Percentiles rank a stretch among this genome's conserved stretches.
phyloP scores from a whole-genome alignment of 306 rosid species.

The Prinsepia uniflora region DNA sequence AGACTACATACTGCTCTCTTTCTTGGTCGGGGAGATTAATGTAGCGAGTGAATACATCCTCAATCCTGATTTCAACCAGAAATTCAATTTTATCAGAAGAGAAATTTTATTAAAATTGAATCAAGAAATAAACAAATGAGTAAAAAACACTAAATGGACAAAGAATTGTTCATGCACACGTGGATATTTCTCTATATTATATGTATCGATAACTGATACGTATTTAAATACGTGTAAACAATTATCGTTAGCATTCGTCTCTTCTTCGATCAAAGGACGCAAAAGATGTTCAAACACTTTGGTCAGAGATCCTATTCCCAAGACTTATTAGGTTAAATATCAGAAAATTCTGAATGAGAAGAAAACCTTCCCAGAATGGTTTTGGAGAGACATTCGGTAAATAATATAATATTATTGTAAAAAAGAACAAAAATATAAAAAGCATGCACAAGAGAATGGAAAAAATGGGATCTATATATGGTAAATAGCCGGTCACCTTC shows the following conservation, averaged over 20 bases:
- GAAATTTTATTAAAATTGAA: background rate
- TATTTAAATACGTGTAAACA: background rate
- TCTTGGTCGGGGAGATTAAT: constrained; percentile 77
- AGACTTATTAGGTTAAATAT: constrained; percentile 1
- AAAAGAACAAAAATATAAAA: background rate
- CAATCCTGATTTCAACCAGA: constrained; percentile 47
- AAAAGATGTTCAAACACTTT: background rate
- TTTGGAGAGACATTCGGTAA: background rate
- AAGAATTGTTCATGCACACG: no score
- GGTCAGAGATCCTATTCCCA: constrained; percentile 8
- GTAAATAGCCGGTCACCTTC: constrained; percentile 35
- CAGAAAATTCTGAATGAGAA: background rate
- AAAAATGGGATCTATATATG: background rate
- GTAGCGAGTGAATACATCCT: constrained; percentile 77
- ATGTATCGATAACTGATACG: background rate
- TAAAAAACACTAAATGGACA: background rate
- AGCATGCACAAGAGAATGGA: background rate
- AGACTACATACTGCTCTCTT: constrained; percentile 60
- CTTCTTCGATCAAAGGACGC: background rate
- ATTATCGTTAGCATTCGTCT: background rate
- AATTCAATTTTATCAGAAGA: background rate
- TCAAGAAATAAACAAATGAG: background rate
- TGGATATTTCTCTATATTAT: background rate
- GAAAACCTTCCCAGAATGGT: background rate
- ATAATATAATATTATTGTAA: background rate